These are phyloP conservation scores for Symbiodinium pilosum DNA, from an alignment of 73 alveolate genomes.

Conservation along the genomic window DNA sequence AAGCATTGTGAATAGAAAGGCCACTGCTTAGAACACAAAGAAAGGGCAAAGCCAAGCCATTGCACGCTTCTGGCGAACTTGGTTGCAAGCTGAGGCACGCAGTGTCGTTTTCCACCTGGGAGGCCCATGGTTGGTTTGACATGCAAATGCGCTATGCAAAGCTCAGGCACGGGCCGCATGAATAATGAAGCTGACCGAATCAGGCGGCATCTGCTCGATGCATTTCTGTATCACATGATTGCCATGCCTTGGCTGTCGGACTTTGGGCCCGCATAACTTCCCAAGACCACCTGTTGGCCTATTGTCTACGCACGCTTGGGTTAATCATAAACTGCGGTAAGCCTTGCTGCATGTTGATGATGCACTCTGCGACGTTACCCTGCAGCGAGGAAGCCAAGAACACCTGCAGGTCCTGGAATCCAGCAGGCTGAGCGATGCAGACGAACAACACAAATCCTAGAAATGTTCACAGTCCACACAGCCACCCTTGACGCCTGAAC, in stretches of 20 bases:
- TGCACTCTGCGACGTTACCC: constrained; percentile 35
- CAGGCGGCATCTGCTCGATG: constrained; percentile 97
- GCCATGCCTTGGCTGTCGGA: constrained; percentile 98
- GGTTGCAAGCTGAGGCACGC: constrained; percentile 34
- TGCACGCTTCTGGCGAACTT: not conserved
- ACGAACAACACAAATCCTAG: no score
- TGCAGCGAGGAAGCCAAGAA: constrained; percentile 45
- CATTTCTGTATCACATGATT: constrained; percentile 99
- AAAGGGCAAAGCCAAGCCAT: no score
- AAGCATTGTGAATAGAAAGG: no score
- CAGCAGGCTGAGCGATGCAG: no score
- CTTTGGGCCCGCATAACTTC: not conserved
- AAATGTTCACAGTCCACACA: no score
- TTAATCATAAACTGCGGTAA: not conserved
- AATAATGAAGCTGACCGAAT: constrained; percentile 96
- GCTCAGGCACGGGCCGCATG: constrained; percentile 94
- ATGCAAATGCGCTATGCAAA: no score
- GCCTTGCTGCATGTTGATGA: constrained; percentile 20
- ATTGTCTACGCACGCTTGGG: not conserved
- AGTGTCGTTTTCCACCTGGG: constrained; percentile 46
- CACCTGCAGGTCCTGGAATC: constrained; percentile 59
- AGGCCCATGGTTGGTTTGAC: not conserved
- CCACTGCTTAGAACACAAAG: no score
- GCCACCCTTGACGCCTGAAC: no score
- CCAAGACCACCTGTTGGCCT: not conserved